These are phyloP conservation scores for Ceratobasidium sp. DNA, from an alignment of 1,284 basidiomycete species.

Conservation along the genomic window DNA sequence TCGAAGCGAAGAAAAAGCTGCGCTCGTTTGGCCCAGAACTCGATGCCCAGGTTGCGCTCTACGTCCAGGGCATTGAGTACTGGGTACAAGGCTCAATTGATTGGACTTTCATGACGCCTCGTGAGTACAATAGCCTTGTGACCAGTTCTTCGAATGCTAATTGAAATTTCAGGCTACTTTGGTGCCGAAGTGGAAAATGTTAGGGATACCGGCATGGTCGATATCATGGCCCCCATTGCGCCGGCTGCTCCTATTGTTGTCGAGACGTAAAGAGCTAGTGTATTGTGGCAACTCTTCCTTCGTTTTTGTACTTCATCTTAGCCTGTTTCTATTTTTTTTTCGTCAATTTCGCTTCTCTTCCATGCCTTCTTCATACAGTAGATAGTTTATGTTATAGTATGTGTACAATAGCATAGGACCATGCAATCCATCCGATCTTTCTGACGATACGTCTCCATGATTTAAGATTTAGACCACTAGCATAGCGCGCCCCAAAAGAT, in stretches of 20 bases:
- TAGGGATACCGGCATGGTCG: constrained; percentile 32
- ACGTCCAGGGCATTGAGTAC: constrained; percentile 59
- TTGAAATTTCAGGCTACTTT: constrained; percentile 32
- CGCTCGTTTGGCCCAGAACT: constrained; percentile 59
- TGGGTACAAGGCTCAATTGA: constrained; percentile 62
- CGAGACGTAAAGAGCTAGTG: background rate
- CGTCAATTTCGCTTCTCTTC: background rate
- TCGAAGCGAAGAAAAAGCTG: constrained; percentile 54
- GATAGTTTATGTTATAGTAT: constrained; percentile 4
- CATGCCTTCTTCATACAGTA: constrained; percentile 7
- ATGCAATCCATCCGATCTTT: background rate
- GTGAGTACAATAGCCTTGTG: constrained; percentile 12
- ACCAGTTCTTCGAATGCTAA: background rate
- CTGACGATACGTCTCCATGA: background rate
- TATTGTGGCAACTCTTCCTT: background rate
- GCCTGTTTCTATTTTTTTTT: constrained; percentile 7
- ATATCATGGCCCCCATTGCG: constrained; percentile 39
- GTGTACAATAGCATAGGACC: constrained; percentile 1
- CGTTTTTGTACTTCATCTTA: constrained; percentile 1
- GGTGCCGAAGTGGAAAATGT: constrained; percentile 36
- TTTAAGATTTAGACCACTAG: background rate
- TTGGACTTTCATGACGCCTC: constrained; percentile 56
- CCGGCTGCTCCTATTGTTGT: constrained; percentile 29
- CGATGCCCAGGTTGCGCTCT: constrained; percentile 56
- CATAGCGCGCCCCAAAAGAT: background rate